Evolutionary conservation across 1,284 basidiomycete species (phyloP).

Genomic region (Chiua sp.): DNA sequence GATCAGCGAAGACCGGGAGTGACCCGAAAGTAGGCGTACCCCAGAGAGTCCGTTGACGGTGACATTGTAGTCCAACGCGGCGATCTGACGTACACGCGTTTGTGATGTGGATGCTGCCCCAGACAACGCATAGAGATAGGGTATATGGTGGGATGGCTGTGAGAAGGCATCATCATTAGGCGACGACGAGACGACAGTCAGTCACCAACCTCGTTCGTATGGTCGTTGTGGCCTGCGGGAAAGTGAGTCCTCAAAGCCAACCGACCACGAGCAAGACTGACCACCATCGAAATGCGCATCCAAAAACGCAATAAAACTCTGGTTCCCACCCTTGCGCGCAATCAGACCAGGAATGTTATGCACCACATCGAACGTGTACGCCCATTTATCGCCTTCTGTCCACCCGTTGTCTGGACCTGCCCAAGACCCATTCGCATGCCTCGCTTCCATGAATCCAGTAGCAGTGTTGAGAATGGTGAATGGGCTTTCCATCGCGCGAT

Average conservation of each 20-base stretch:
- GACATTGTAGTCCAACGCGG: slow-evolving; percentile 67
- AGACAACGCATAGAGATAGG: slow-evolving; percentile 79
- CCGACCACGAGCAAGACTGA: slow-evolving; percentile 24
- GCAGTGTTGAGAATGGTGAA: slow-evolving; percentile 74
- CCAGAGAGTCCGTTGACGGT: slow-evolving; percentile 71
- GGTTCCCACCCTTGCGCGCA: slow-evolving; percentile 66
- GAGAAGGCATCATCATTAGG: slow-evolving; percentile 11
- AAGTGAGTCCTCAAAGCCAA: neutral
- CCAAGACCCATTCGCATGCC: slow-evolving; percentile 71
- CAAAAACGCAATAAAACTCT: slow-evolving; percentile 67
- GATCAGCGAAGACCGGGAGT: slow-evolving; percentile 1
- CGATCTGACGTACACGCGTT: slow-evolving; percentile 71
- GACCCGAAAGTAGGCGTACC: too few relatives aligned
- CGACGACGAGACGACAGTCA: neutral
- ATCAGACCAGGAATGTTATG: slow-evolving; percentile 74
- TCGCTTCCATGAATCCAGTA: slow-evolving; percentile 85
- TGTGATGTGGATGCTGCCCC: slow-evolving; percentile 75
- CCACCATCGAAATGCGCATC: slow-evolving; percentile 79
- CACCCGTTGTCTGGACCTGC: slow-evolving; percentile 74
- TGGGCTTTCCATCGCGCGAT: slow-evolving; percentile 60
- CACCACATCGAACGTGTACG: slow-evolving; percentile 80
- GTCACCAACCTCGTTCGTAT: slow-evolving; percentile 73
- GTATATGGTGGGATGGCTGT: slow-evolving; percentile 82
- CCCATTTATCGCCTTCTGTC: slow-evolving; percentile 89
- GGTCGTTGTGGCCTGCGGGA: slow-evolving; percentile 77